Evolutionary conservation across 345 rosid species (phyloP).

Genomic region (Brassica cretica): DNA sequence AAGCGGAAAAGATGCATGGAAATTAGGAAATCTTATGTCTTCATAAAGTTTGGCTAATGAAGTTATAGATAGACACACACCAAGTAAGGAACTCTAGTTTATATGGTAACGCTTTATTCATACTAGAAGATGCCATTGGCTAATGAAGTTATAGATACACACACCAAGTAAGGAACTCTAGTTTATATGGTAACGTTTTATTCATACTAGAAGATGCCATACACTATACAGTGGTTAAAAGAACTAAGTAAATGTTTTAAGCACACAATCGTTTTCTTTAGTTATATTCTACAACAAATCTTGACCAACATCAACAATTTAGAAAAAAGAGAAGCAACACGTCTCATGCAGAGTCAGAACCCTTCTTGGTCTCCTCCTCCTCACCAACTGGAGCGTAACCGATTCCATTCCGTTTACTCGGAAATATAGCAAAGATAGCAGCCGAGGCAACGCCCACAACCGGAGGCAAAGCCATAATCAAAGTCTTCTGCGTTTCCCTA

Average conservation of each 20-base stretch:
- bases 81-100: not conserved
- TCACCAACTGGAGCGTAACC: constrained; percentile 59
- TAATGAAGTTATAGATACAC: not conserved
- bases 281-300: constrained; percentile 12
- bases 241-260: constrained; percentile 8
- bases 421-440: constrained; percentile 56
- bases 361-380: constrained; percentile 34
- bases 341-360: constrained; percentile 6
- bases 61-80: not conserved
- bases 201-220: constrained; percentile 9
- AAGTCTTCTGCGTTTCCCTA: constrained; percentile 46
- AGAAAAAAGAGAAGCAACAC: not conserved
- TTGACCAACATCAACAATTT: not conserved
- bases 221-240: constrained; percentile 6
- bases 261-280: constrained; percentile 3
- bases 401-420: constrained; percentile 70
- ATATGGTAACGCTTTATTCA: constrained; percentile 18
- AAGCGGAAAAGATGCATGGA: constrained; percentile 53
- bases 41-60: constrained; percentile 4
- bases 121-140: constrained; percentile 1
- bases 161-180: not conserved
- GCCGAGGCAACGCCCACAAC: constrained; percentile 58
- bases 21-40: constrained; percentile 31
- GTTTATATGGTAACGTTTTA: constrained; percentile 19
- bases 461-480: constrained; percentile 68